Evolutionary conservation across 108 stramenopile genomes (phyloP), one percentile per base, ranked within the genome.

Genomic region (Skeletonema potamos): DNA sequence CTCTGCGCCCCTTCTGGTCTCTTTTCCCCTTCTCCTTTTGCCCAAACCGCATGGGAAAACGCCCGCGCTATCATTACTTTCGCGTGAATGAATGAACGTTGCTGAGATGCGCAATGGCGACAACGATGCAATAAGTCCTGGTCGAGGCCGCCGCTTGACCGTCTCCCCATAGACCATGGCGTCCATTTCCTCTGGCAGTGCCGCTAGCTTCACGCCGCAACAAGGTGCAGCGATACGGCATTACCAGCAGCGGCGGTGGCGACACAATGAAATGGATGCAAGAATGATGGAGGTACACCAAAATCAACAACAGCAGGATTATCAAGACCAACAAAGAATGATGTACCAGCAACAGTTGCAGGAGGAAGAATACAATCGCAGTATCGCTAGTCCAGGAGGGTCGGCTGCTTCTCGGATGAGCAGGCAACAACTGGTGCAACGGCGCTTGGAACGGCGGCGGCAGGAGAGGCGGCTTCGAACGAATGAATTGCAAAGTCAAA

Each of bases 241-340:
- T 28, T 36, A 67, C 11, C 65, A 66, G 34, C 51, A 18, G 54
- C 54, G 24, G 54, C 54, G 27, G 54, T 5, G 12, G 54, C 54
- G 36, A 56, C 54, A 22, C n/a, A 30, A 67, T 56, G 20, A 13
- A 32, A 27, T 34, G 22, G 66, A 67, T 13, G 55, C 66, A 11
- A 34, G 28, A 34, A 67, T 55, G 9, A 56, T 51, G 54, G n/a
- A n/a, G n/a, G 30, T 33, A 51, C 56, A 54, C 10, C 46, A 54
- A 24, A 67, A 12, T 17, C 54, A 7, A n/a, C 39, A 15, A n/a
- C 39, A 41, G 39, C 15, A 41, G 39, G 39, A 41, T 41, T 15
- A n/a, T n/a, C 15, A 41, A 41, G 39, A 41, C 15, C 39, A 41
- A 6, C 66, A 18, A 1, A 56, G 34, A 56, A 20, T 34, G 17